These are phyloP conservation scores for Nicotiana otophora DNA, from an alignment of 257 asterid species.

Conservation along the genomic window DNA sequence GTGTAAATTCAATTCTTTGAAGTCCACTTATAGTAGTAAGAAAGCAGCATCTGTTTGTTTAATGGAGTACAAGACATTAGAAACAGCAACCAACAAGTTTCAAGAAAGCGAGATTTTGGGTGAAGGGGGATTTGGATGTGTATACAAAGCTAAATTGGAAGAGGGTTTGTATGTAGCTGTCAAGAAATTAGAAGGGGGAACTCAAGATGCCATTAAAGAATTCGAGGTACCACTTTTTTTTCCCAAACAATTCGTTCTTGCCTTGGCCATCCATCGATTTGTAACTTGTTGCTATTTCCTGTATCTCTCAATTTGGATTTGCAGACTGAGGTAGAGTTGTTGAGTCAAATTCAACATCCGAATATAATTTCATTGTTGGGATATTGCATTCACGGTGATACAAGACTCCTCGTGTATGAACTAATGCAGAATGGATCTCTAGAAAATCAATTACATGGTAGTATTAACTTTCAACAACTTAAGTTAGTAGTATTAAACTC, in stretches of 20 bases:
- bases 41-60: constrained; percentile 22
- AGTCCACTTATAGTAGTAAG: constrained; percentile 12
- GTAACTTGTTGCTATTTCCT: background rate
- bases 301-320: constrained; percentile 7
- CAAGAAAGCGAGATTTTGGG: constrained; percentile 48
- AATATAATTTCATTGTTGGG: constrained; percentile 61
- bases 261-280: background rate
- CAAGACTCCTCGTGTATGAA: constrained; percentile 63
- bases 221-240: constrained; percentile 46
- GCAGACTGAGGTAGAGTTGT: constrained; percentile 64
- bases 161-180: constrained; percentile 51
- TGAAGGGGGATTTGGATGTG: constrained; percentile 68
- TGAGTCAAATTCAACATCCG: constrained; percentile 65
- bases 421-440: constrained; percentile 67
- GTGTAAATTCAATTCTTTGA: constrained; percentile 23
- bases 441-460: constrained; percentile 71
- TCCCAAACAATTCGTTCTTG: no score
- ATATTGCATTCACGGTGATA: constrained; percentile 46
- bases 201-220: constrained; percentile 37
- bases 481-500: background rate
- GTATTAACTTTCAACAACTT: constrained; percentile 24
- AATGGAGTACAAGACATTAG: constrained; percentile 53
- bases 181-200: constrained; percentile 44
- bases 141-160: constrained; percentile 52
- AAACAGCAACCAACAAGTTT: constrained; percentile 54